phyloP scores from a whole-genome alignment of 805 yeast genomes.

The Trichomonascus vanleenenianus region DNA sequence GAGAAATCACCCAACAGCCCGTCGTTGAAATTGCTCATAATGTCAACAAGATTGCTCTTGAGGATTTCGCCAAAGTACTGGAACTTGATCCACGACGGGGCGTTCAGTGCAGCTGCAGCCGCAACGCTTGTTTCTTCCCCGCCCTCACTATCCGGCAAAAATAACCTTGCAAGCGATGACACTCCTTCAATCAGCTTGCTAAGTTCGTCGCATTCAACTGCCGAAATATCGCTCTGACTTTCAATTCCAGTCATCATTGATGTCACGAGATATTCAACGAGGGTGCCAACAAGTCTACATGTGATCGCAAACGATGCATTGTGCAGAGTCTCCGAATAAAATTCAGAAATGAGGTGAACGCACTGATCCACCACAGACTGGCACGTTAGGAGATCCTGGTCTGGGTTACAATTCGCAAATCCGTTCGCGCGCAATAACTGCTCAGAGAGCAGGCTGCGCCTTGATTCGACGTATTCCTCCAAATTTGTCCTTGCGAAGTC shows the following conservation, averaged over 20 bases:
- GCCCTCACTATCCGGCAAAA: slow-evolving; percentile 3
- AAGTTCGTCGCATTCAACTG: slow-evolving; percentile 20
- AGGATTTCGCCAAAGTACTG: slow-evolving; percentile 28
- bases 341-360: slow-evolving; percentile 8
- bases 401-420: slow-evolving; percentile 15
- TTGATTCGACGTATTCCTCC: slow-evolving; percentile 5
- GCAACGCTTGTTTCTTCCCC: background rate
- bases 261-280: slow-evolving; percentile 22
- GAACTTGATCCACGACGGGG: slow-evolving; percentile 33
- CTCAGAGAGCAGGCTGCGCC: slow-evolving; percentile 4
- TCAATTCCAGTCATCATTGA: slow-evolving; percentile 17
- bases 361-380: slow-evolving; percentile 13
- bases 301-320: slow-evolving; percentile 10
- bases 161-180: slow-evolving; percentile 8
- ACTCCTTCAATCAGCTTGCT: slow-evolving; percentile 13
- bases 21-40: slow-evolving; percentile 22
- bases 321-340: slow-evolving; percentile 10
- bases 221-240: slow-evolving; percentile 24
- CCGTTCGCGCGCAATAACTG: slow-evolving; percentile 13
- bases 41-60: slow-evolving; percentile 25
- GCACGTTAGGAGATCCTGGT: slow-evolving; percentile 11
- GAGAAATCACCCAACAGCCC: slow-evolving; percentile 28
- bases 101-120: slow-evolving; percentile 19
- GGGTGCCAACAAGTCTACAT: slow-evolving; percentile 12
- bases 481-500: slow-evolving; percentile 10